Percentiles rank a stretch among this genome's conserved stretches.
Conservation (phyloP, 495 filamentous ascomycete species). For the Hypoxylon fragiforme region DNA sequence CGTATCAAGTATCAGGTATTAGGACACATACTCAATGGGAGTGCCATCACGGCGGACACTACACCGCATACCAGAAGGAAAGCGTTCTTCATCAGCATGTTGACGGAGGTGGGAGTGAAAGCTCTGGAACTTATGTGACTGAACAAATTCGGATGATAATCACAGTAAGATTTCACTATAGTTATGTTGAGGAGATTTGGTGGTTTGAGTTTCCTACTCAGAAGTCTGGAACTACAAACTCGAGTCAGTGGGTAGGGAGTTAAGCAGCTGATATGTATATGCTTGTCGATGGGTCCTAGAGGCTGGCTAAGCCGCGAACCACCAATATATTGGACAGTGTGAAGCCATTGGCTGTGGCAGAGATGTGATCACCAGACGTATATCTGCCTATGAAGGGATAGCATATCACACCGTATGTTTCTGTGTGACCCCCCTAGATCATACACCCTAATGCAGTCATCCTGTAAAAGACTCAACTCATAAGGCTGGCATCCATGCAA, state of each 20-base stretch:
- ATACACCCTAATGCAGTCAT: background rate
- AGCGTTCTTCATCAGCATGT: conserved; percentile 1
- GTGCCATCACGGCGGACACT: background rate
- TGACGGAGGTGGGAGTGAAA: background rate
- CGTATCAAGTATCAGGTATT: no score
- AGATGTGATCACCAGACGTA: background rate
- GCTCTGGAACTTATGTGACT: background rate
- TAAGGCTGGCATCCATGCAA: background rate
- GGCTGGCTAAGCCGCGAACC: background rate
- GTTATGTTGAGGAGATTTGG: background rate
- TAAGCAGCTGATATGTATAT: background rate
- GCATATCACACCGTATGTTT: background rate
- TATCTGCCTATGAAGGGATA: background rate
- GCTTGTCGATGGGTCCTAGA: background rate
- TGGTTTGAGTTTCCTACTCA: background rate
- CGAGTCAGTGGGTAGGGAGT: background rate
- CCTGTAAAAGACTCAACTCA: background rate
- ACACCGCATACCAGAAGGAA: background rate
- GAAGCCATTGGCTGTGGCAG: background rate
- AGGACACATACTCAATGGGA: conserved; percentile 1
- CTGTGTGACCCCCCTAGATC: background rate
- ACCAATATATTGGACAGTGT: background rate
- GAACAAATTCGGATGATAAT: background rate
- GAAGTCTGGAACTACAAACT: background rate
- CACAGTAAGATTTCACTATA: no score